These are phyloP conservation scores for Pythium chondricola DNA, from an alignment of 352 stramenopile species.

Conservation along the genomic window DNA sequence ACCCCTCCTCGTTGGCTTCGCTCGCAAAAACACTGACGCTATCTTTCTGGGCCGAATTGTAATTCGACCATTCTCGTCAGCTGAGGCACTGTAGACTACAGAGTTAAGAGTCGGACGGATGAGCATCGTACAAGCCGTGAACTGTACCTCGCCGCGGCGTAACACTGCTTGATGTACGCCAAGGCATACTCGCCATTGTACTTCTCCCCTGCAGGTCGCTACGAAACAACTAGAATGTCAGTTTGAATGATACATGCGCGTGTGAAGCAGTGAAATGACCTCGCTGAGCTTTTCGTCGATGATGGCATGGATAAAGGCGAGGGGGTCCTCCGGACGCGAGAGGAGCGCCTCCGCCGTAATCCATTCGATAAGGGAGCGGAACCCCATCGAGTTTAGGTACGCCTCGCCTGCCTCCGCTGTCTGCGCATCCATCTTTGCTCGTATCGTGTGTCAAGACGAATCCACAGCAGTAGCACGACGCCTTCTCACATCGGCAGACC, in stretches of 20 bases:
- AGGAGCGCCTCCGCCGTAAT: constrained; percentile 85
- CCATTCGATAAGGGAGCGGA: constrained; percentile 89
- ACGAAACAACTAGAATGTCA: not conserved
- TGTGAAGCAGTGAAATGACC: too few relatives aligned
- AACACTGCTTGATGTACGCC: constrained; percentile 85
- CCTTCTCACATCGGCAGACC: too few relatives aligned
- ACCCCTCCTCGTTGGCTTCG: too few relatives aligned
- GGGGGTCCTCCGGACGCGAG: constrained; percentile 76
- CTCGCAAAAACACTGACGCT: too few relatives aligned
- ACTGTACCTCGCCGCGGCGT: constrained; percentile 66
- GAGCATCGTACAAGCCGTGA: not conserved
- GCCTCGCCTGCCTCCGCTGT: constrained; percentile 73
- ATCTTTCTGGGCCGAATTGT: constrained; percentile 65
- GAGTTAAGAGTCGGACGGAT: too few relatives aligned
- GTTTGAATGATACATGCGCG: too few relatives aligned
- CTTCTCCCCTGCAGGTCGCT: constrained; percentile 42
- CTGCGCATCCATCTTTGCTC: constrained; percentile 52
- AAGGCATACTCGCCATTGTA: constrained; percentile 79
- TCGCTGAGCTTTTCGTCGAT: constrained; percentile 80
- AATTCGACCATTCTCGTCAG: constrained; percentile 79
- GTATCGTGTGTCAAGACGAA: not conserved
- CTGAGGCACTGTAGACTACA: constrained; percentile 43
- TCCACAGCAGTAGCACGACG: too few relatives aligned
- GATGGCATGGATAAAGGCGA: constrained; percentile 76
- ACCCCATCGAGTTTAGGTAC: constrained; percentile 86